These are phyloP conservation scores for Curvularia spicifera DNA, from an alignment of 2,329 filamentous ascomycete genomes.

Conservation along the genomic window DNA sequence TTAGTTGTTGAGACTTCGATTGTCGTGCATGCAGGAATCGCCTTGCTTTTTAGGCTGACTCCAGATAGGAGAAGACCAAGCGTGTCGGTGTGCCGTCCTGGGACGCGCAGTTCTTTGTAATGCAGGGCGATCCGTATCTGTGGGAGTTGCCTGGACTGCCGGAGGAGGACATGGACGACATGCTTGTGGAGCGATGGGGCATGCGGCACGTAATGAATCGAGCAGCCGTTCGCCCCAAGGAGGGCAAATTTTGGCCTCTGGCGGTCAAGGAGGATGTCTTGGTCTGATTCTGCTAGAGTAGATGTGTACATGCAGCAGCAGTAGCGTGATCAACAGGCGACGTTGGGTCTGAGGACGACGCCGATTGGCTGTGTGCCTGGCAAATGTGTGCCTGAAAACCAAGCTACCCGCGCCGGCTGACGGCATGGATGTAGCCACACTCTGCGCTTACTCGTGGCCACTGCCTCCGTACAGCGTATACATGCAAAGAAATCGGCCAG, in stretches of 20 bases:
- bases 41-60: neutral
- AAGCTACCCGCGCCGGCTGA: neutral
- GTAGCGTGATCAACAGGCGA: conserved; percentile 15
- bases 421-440: neutral
- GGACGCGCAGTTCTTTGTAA: conserved; percentile 4
- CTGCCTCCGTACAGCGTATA: neutral
- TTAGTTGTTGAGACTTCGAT: neutral
- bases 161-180: neutral
- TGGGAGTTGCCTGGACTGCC: neutral
- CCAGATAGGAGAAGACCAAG: conserved; percentile 11
- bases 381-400: neutral
- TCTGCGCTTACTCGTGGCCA: neutral
- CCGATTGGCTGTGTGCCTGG: conserved; percentile 26
- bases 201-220: conserved; percentile 1
- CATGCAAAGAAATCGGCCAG: neutral
- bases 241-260: conserved; percentile 20
- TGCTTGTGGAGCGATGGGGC: conserved; percentile 23
- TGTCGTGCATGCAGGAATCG: neutral
- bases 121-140: neutral
- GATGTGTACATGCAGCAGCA: neutral
- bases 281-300: neutral
- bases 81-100: neutral
- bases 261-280: neutral
- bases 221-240: neutral
- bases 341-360: conserved; percentile 2